A percentile compares a stretch with the other conserved stretches of the same genome.
Evolutionary conservation across 2,329 filamentous ascomycete genomes (phyloP).

Genomic region (Cladosporium sp.): DNA sequence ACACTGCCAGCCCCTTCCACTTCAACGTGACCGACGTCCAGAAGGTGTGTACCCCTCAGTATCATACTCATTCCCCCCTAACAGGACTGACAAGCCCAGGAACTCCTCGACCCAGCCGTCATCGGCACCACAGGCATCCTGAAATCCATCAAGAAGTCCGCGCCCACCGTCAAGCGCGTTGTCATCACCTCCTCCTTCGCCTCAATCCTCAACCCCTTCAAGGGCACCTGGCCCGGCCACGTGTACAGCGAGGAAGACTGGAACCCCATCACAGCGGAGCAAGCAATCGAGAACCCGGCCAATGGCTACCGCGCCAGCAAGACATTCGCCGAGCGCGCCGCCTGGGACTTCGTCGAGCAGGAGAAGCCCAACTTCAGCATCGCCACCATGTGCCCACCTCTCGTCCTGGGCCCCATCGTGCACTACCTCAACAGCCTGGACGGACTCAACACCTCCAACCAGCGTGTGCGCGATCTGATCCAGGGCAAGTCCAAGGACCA

Average conservation of each 20-base stretch:
- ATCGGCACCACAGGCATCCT: slow-evolving; percentile 62
- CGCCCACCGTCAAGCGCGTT: slow-evolving; percentile 67
- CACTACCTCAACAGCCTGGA: slow-evolving; percentile 60
- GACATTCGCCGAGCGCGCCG: slow-evolving; percentile 56
- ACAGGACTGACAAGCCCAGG: slow-evolving; percentile 20
- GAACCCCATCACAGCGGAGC: slow-evolving; percentile 53
- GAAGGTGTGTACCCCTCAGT: slow-evolving; percentile 36
- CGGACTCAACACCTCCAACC: slow-evolving; percentile 70
- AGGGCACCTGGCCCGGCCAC: slow-evolving; percentile 47
- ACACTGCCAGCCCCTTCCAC: slow-evolving; percentile 72
- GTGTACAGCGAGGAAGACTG: slow-evolving; percentile 53
- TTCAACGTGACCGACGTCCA: slow-evolving; percentile 69
- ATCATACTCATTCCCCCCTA: not conserved
- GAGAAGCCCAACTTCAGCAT: slow-evolving; percentile 49
- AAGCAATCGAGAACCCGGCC: slow-evolving; percentile 42
- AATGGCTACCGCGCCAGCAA: slow-evolving; percentile 53
- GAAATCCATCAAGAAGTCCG: slow-evolving; percentile 57
- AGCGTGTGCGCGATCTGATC: slow-evolving; percentile 60
- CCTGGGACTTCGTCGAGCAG: slow-evolving; percentile 50
- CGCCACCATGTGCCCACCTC: slow-evolving; percentile 47
- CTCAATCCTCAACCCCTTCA: slow-evolving; percentile 55
- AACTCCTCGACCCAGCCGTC: slow-evolving; percentile 57
- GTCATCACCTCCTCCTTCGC: slow-evolving; percentile 68
- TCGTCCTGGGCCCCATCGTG: slow-evolving; percentile 49
- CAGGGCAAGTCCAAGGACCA: slow-evolving; percentile 57